Evolutionary conservation across 2,329 filamentous ascomycete species (phyloP).

Genomic region (Diaporthe velutina): DNA sequence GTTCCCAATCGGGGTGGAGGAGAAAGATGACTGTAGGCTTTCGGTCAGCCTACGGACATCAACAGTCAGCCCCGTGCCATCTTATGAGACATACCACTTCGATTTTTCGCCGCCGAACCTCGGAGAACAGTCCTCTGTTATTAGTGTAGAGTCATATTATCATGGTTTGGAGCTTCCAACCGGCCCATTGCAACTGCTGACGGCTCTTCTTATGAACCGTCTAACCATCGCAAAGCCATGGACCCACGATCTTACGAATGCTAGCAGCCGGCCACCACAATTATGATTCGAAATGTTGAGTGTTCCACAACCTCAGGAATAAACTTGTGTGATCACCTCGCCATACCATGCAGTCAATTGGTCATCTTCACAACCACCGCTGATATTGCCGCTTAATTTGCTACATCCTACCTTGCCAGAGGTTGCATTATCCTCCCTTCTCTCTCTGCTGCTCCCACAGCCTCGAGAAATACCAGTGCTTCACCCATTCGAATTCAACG

Average conservation of each 20-base stretch:
- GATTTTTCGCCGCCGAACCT: neutral
- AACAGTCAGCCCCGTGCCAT: neutral
- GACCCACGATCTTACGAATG: slow-evolving; percentile 3
- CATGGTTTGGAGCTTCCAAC: neutral
- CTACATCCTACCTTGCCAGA: neutral
- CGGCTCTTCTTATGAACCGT: neutral
- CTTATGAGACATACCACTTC: neutral
- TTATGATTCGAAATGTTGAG: neutral
- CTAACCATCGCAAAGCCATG: neutral
- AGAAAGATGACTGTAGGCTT: neutral
- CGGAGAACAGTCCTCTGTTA: neutral
- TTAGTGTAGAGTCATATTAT: neutral
- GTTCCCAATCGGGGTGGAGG: neutral
- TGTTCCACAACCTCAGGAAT: neutral
- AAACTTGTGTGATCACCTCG: neutral
- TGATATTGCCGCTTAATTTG: neutral
- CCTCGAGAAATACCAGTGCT: neutral
- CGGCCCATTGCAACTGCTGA: neutral
- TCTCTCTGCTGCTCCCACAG: neutral
- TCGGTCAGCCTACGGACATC: slow-evolving; percentile 14
- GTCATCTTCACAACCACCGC: neutral
- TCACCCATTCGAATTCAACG: neutral
- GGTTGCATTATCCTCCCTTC: neutral
- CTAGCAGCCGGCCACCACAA: neutral
- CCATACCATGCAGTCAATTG: neutral